Conservation (phyloP, 2,329 filamentous ascomycete genomes). For the Exophiala sp. region DNA sequence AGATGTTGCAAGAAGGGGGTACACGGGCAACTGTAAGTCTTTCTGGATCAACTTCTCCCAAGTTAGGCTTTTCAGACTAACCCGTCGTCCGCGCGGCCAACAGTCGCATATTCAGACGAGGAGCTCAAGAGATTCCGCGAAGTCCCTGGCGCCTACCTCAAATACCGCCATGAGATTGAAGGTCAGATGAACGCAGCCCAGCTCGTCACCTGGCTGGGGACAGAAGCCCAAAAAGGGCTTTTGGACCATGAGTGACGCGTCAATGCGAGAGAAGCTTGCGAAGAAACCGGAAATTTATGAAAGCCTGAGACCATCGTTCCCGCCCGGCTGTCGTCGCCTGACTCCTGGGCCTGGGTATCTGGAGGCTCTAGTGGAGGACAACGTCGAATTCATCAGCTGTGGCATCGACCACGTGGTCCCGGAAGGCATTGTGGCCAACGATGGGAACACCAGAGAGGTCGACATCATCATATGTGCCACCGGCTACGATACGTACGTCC, state of each 20-base stretch:
- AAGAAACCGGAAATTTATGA: neutral
- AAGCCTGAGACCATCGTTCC: neutral
- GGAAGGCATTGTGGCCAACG: constrained; percentile 23
- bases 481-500: constrained; percentile 33
- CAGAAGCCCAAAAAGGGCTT: neutral
- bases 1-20: neutral
- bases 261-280: neutral
- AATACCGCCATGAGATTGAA: too few relatives aligned
- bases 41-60: too few relatives aligned
- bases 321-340: constrained; percentile 27
- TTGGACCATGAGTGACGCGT: neutral
- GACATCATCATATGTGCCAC: constrained; percentile 37
- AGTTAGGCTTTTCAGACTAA: too few relatives aligned
- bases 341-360: constrained; percentile 37
- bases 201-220: neutral
- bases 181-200: too few relatives aligned
- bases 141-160: too few relatives aligned
- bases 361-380: constrained; percentile 17
- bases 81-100: too few relatives aligned
- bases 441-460: constrained; percentile 30
- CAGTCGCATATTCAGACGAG: too few relatives aligned
- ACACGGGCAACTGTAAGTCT: too few relatives aligned
- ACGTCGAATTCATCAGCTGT: constrained; percentile 18
- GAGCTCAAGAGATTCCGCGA: too few relatives aligned
- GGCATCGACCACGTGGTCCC: constrained; percentile 29